A percentile compares a stretch with the other conserved stretches of the same genome.
Conservation (phyloP, 306 rosid species). For the cucumber (Cucumis sativus) region Cucumber_9930_V3 NC_026661.2:2680501-2681000, state of each 20-base stretch:
- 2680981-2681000: conserved; percentile 82
- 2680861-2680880: conserved; percentile 86
- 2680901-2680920: conserved; percentile 89
- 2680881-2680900: conserved; percentile 66
- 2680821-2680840: conserved; percentile 98
- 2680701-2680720: conserved; percentile 81
- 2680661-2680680: conserved; percentile 62
- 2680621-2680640: conserved; percentile 63
- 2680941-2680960: conserved; percentile 97
- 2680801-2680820: conserved; percentile 86
- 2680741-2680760: conserved; percentile 73
- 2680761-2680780: conserved; percentile 76
- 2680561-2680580: conserved; percentile 18
- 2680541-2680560: neutral
- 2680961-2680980: conserved; percentile 81
- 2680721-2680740: conserved; percentile 92
- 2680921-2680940: conserved; percentile 92
- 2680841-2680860: conserved; percentile 86
- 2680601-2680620: conserved; percentile 78
- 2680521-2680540: neutral
- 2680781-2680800: conserved; percentile 83
- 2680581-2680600: conserved; percentile 78
- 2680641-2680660: conserved; percentile 80
- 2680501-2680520: neutral
- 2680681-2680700: conserved; percentile 61